Base-by-base conservation (phyloP, 768 basidiomycete genomes). In the Nidularia sp. region DNA sequence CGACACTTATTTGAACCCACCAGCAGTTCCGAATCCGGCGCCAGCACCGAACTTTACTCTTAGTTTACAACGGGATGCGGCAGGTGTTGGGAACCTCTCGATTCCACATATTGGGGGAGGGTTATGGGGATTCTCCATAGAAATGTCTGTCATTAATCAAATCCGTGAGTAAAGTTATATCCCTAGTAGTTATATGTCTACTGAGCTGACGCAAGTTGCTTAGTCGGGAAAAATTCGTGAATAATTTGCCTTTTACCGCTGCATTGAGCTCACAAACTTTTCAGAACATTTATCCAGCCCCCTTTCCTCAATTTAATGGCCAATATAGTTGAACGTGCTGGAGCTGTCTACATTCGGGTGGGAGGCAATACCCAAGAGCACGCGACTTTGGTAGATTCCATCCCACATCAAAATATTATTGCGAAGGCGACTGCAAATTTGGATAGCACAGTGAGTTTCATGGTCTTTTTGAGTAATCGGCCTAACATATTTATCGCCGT, bases 361-460 rank as follows among this genome's bases (percentile, higher is more conserved):
- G 90, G 90, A 29, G 90, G 90, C 43, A 92, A 92, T 66, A 84
- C 85, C 0, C 90, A 92, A 62, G 90, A 93, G 51, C 77, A 72
- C 2, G 85, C 83, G 6, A 61, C 68, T 3, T 63, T 83, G 53
- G 82, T 81, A 6, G 69, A 70, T 45, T 72, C 68, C 34, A 76
- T 83, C 6, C 62, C 77, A 0, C 74, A 81, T 54, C 73, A 71
- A 31, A 66, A 66, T 7, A 75, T 77, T 29, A 66, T 88, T 29
- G 69, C 78, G 45, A 90, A 88, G 63, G 70, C 73, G 49, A 53
- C 60, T 0, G 52, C 56, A 7, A 59, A 59, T 4, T 54, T 60
- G 3, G 57, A 10, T n/a, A 10, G 44, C 9, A 45, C 44, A n/a
- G 44, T 45, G 44, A n/a, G 44, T 29, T n/a, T 6, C 44, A 2